Percentiles rank a stretch among this genome's conserved stretches.
phyloP scores from a whole-genome alignment of 2,329 filamentous ascomycete genomes.

The Eutypa lata region DNA sequence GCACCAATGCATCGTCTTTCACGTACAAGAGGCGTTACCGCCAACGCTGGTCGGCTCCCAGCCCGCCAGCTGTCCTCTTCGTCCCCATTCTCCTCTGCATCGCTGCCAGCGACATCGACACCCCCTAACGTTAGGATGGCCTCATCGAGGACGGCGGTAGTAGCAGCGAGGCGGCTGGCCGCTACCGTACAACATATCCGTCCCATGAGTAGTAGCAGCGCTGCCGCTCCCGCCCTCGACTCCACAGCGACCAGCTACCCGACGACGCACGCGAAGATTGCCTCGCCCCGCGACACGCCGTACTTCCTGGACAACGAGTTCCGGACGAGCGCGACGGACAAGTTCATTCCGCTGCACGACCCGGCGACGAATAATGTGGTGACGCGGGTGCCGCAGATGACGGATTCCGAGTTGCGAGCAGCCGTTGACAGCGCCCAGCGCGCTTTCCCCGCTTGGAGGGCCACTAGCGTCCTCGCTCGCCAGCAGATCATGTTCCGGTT shows the following conservation, averaged over 20 bases:
- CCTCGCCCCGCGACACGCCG: slow-evolving; percentile 66
- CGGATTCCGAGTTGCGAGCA: slow-evolving; percentile 70
- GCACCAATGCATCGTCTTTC: slow-evolving; percentile 28
- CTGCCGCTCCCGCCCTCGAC: slow-evolving; percentile 36
- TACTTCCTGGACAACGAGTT: slow-evolving; percentile 85
- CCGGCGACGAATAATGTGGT: slow-evolving; percentile 84
- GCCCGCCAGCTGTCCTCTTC: slow-evolving; percentile 20
- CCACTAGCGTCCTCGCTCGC: slow-evolving; percentile 67
- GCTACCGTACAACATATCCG: slow-evolving; percentile 55
- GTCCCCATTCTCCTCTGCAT: slow-evolving; percentile 10
- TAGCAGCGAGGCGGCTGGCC: slow-evolving; percentile 52
- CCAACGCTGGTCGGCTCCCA: slow-evolving; percentile 20
- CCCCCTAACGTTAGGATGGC: slow-evolving; percentile 29
- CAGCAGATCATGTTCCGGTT: slow-evolving; percentile 90
- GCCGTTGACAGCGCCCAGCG: slow-evolving; percentile 72
- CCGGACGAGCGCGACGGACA: slow-evolving; percentile 60
- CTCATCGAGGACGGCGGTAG: slow-evolving; percentile 31
- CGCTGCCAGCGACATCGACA: slow-evolving; percentile 8
- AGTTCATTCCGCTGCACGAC: slow-evolving; percentile 78
- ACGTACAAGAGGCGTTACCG: slow-evolving; percentile 20
- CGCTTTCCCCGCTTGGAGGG: slow-evolving; percentile 72
- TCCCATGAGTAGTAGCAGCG: slow-evolving; percentile 34
- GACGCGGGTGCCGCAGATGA: slow-evolving; percentile 79
- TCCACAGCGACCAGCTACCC: slow-evolving; percentile 62
- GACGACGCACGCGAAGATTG: slow-evolving; percentile 68